A percentile compares a stretch with the other conserved stretches of the same genome.
Evolutionary conservation across 345 rosid species (phyloP).

Genomic region (Psidium friedrichsthalianum): DNA sequence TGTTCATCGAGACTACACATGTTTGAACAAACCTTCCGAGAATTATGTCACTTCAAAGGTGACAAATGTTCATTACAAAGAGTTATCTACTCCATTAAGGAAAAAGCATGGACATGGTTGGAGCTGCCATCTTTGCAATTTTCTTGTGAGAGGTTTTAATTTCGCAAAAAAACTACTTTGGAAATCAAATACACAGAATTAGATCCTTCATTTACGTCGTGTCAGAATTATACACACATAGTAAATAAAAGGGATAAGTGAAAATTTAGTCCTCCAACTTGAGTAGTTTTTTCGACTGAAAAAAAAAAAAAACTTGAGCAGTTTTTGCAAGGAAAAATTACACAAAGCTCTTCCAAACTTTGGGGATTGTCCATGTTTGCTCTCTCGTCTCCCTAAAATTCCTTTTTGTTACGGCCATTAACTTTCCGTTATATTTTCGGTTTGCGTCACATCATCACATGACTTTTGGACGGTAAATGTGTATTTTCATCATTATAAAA

Average conservation of each 20-base stretch:
- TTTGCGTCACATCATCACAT: no score
- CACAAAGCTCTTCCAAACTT: neutral
- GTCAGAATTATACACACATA: neutral
- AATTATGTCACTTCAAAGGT: neutral
- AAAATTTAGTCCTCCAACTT: neutral
- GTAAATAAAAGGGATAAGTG: neutral
- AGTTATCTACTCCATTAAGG: neutral
- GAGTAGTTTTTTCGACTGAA: neutral
- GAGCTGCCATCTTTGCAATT: neutral
- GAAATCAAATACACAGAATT: neutral
- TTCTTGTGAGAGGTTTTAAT: neutral
- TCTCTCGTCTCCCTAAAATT: neutral
- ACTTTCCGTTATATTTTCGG: neutral
- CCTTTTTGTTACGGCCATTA: neutral
- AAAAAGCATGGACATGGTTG: neutral
- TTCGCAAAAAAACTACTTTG: neutral
- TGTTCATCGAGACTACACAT: neutral
- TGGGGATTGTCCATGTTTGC: neutral
- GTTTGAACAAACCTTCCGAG: neutral
- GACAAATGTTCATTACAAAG: neutral
- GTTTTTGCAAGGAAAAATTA: neutral
- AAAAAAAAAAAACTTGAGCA: neutral
- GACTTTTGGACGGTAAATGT: neutral
- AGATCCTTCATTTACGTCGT: neutral
- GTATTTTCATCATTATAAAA: neutral